Percentiles rank a stretch among this genome's conserved stretches.
Conservation (phyloP, 768 basidiomycete genomes). For the Gloeophyllum trabeum region DNA sequence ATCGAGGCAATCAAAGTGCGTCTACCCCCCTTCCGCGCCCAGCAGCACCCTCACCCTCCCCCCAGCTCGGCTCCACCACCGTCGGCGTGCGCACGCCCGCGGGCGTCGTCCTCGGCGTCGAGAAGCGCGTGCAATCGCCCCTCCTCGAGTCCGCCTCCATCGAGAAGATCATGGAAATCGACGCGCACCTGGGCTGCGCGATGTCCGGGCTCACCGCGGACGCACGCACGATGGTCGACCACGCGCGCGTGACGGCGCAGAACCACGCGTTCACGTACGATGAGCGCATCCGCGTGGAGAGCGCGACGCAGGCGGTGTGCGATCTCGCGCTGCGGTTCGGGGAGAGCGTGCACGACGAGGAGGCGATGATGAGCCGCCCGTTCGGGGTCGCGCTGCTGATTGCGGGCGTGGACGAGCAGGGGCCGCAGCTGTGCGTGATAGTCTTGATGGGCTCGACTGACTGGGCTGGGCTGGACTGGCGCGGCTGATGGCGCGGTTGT, state of each 20-base stretch:
- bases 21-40: constrained; percentile 2
- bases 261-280: constrained; percentile 96
- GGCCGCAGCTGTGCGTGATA: constrained; percentile 78
- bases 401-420: constrained; percentile 93
- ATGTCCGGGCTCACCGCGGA: constrained; percentile 98
- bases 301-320: constrained; percentile 95
- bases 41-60: not conserved
- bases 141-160: constrained; percentile 92
- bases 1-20: constrained; percentile 96
- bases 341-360: constrained; percentile 98
- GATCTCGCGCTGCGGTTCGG: constrained; percentile 95
- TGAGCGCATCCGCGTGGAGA: constrained; percentile 95
- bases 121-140: constrained; percentile 97
- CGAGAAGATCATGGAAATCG: constrained; percentile 99
- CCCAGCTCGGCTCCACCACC: constrained; percentile 92
- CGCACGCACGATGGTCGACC: constrained; percentile 99
- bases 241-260: constrained; percentile 92
- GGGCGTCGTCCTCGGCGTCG: constrained; percentile 90
- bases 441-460: not conserved
- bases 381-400: constrained; percentile 97
- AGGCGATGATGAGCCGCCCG: constrained; percentile 98
- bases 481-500: constrained; percentile 5
- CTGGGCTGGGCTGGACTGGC: no score
- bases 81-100: constrained; percentile 87
- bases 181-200: constrained; percentile 90